Base-by-base conservation (phyloP, 495 filamentous ascomycete species). In the Staphylotrichum longicolle region DNA sequence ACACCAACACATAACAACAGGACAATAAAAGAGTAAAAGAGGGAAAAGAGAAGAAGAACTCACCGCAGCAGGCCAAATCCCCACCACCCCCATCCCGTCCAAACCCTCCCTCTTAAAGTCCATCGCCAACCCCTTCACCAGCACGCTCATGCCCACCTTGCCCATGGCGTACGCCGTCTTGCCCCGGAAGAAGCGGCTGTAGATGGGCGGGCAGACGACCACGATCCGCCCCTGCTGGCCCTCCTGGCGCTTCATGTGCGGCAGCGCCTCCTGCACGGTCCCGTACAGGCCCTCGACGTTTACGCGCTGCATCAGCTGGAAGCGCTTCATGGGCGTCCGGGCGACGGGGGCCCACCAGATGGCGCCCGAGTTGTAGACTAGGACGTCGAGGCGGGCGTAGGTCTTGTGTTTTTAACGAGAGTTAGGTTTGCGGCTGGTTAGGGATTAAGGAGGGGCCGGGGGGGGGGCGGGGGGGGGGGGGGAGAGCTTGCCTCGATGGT, bases 161-260 rank as follows among this genome's bases (percentile, higher is more conserved):
- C 89, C 88, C 80, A 94, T 87, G 0, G 91, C 91, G 75, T 95
- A 95, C 15, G 87, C 89, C 1, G 89, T 90, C 81, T 96, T 95
- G 9, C 91, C 91, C 3, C 89, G 72, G 68, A 93, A 93, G 71
- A 95, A 95, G 15, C 91, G 79, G 50, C 82, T 87, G 66, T 95
- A 95, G 58, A 96, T 92, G 0, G 91, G 91, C 48, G 91, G 91
- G 60, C 85, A 88, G 30, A 96, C 89, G 47, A 95, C 91, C 52
- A 95, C 78, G 53, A 95, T 84, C 6, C 91, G 64, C 0, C 83
- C 89, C 73, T 80, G 80, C 74, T 80, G 81, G 0, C n/a, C n/a
- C 0, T 49, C 20, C 20, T n/a, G 7, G 34, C 47, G 20, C 58
- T 73, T 75, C 3, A 81, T 71, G 52, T 84, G 75, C 2, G 90